A percentile compares a stretch with the other conserved stretches of the same genome.
Evolutionary conservation across 169 alveolate species (phyloP).

Genomic region (Plasmodium berghei): DNA sequence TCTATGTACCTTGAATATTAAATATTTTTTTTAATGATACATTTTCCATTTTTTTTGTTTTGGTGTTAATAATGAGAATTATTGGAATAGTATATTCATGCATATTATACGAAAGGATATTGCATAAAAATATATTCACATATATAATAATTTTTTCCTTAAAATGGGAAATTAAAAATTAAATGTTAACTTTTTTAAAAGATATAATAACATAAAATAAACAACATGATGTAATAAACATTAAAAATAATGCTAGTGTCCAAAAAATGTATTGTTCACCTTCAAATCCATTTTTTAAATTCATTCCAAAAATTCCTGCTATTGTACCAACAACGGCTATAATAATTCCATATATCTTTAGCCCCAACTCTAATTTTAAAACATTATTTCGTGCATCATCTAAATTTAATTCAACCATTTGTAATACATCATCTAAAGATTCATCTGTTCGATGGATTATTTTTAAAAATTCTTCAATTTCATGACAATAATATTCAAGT

Average conservation of each 20-base stretch:
- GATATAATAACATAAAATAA: conserved; percentile 49
- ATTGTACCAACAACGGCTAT: conserved; percentile 85
- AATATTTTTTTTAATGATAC: no score
- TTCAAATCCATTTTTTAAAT: conserved; percentile 84
- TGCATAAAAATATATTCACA: no score
- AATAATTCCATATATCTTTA: conserved; percentile 84
- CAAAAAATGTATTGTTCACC: conserved; percentile 80
- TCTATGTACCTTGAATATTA: no score
- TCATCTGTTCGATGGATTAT: conserved; percentile 81
- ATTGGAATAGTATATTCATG: no score
- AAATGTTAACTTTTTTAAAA: conserved; percentile 59
- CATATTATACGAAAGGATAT: no score
- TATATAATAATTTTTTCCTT: no score
- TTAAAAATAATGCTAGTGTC: conserved; percentile 81
- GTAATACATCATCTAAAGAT: conserved; percentile 87
- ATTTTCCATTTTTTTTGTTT: no score
- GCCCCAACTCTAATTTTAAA: conserved; percentile 85
- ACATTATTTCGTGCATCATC: conserved; percentile 86
- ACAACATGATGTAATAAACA: conserved; percentile 76
- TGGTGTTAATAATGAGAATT: no score
- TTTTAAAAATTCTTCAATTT: conserved; percentile 83
- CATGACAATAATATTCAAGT: conserved; percentile 86
- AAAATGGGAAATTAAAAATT: neutral
- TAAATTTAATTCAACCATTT: conserved; percentile 86
- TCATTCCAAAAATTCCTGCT: conserved; percentile 89